Base-by-base conservation (phyloP, 768 basidiomycete genomes). In the Rhodotorula sphaerocarpa region DNA sequence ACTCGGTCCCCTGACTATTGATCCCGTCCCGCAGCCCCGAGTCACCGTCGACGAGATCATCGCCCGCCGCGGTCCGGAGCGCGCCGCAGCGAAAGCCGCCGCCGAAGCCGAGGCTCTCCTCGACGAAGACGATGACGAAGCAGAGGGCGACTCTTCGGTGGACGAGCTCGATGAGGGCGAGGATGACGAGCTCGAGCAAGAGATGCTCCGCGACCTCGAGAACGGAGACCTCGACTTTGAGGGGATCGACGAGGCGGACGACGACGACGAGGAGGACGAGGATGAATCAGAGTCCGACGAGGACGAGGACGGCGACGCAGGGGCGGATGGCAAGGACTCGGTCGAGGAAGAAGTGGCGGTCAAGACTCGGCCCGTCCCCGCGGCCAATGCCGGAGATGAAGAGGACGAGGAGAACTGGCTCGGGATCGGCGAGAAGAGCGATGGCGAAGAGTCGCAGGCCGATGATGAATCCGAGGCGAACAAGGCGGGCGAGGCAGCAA, bases 401-500 rank as follows among this genome's bases (percentile, higher is more conserved):
- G 64, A 48, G 16, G 65, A 70, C n/a, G 64, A 61, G 16, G 66
- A 68, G 34, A 59, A 66, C 33, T 59, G 59, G 63, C 50, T 66
- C 14, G 63, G 54, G 25, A 21, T 60, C 21, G 62, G 58, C 9
- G 65, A 68, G 30, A 54, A n/a, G 20, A 61, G 57, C 42, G 67
- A 65, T 9, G 62, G 20, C 18, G 66, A 62, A 12, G 54, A 54
- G n/a, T 60, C 55, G 27, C 55, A 55, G 2, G 65, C 70, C 25
- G 69, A 62, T 5, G 63, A 62, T 7, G 69, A 62, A 7, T 72
- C 74, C 14, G 65, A 39, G 46, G 59, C 74, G 45, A 62, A 50
- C 6, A 70, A 72, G 14, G 76, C 74, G 25, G 78, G 78, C 7
- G 34, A 46, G 14, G 44, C 34, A 23, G 78, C 74, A 18, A 77